Base-by-base conservation (phyloP, 2,329 filamentous ascomycete species). In the Talaromyces marneffei region DNA sequence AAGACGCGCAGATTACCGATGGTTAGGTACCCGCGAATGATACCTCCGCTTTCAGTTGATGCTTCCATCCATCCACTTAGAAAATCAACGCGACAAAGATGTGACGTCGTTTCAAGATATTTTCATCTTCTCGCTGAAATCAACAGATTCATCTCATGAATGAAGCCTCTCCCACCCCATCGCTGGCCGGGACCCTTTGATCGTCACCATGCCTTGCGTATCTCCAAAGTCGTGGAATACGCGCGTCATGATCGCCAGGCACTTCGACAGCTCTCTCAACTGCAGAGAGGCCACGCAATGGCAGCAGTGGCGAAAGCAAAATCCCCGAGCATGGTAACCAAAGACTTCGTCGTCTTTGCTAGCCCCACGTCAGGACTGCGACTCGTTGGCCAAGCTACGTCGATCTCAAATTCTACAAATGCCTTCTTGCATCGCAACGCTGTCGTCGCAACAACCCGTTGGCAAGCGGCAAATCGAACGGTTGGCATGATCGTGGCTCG, bases 181-280 rank as follows among this genome's bases (percentile, higher is more conserved):
- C 40, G 40, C 60, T 58, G 40, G 39, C 29, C 42, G 55, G 59
- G 60, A 54, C 10, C 31, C 35, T 40, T 50, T 27, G 40, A 58
- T 53, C 44, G 40, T 31, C 60, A 33, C 59, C 67, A 75, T 75
- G 69, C 66, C 68, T 66, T 53, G 55, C 56, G 62, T 69, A 66
- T 60, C 66, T 66, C 63, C 67, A 63, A 66, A 64, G 46, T 63
- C 63, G 62, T 62, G 65, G 67, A 68, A 68, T 63, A 65, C 61
- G 61, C 65, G 72, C 62, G 71, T 69, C 69, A 72, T 72, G 58
- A 56, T 62, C 57, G 39, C 57, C 65, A 64, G 62, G 65, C 65
- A 68, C 61, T 66, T 65, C 67, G 63, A 64, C 57, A 29, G 20
- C 25, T 39, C 35, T 55, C 20, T 37, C 50, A 25, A 3, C 12